Conservation (phyloP, 306 rosid genomes). For the Crotalaria pallida region DNA sequence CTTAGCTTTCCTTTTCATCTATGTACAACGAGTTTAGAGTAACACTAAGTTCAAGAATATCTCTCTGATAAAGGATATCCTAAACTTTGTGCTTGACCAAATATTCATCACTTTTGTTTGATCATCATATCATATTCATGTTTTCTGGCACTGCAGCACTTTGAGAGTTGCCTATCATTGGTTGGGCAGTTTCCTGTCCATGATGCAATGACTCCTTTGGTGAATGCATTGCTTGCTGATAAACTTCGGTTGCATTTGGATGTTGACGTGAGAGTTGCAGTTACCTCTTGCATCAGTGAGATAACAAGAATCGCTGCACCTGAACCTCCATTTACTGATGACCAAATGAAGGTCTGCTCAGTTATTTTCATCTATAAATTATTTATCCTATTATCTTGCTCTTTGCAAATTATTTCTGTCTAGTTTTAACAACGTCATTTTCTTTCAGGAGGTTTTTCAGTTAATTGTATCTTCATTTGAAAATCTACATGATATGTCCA, state of each 20-base stretch:
- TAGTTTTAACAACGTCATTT: background rate
- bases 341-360: conserved; percentile 70
- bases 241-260: conserved; percentile 55
- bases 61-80: background rate
- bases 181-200: conserved; percentile 92
- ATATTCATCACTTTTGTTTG: conserved; percentile 5
- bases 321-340: conserved; percentile 87
- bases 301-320: conserved; percentile 93
- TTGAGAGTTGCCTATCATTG: conserved; percentile 50
- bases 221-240: conserved; percentile 56
- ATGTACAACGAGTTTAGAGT: background rate
- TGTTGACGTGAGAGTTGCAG: conserved; percentile 71
- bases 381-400: background rate
- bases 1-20: background rate
- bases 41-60: background rate
- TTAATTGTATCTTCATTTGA: conserved; percentile 90
- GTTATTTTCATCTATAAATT: background rate
- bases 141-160: conserved; percentile 38
- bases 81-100: background rate
- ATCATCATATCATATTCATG: background rate
- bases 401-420: background rate
- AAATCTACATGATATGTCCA: conserved; percentile 56
- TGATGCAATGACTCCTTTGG: conserved; percentile 55
- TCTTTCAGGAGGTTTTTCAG: conserved; percentile 65
- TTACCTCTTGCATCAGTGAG: conserved; percentile 88